These are phyloP conservation scores for Cajanus cajan DNA, from an alignment of 306 rosid species.

Conservation along the genomic window DNA sequence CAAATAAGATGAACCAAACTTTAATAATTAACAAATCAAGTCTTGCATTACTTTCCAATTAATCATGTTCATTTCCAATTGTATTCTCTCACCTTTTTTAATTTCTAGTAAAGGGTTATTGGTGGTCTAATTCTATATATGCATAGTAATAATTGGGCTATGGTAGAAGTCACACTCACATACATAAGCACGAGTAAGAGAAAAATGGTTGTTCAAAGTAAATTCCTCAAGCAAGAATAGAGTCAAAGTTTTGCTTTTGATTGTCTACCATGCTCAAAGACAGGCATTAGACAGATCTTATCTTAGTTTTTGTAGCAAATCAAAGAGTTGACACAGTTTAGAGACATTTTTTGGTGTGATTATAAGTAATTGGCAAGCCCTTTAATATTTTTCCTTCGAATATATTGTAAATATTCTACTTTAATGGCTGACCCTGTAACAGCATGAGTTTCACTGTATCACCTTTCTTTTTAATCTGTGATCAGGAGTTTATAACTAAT, in stretches of 20 bases:
- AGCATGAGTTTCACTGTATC: not conserved
- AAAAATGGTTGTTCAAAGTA: constrained; percentile 1
- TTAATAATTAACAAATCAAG: not conserved
- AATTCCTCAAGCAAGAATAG: constrained; percentile 4
- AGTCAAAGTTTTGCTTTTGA: constrained; percentile 18
- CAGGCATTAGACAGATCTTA: constrained; percentile 28
- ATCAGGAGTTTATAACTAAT: too few relatives aligned
- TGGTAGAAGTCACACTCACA: not conserved
- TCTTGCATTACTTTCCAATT: not conserved
- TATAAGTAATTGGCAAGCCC: not conserved
- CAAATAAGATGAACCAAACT: not conserved
- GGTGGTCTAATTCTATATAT: not conserved
- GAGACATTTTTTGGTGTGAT: constrained; percentile 20
- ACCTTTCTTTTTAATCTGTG: too few relatives aligned
- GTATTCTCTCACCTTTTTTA: not conserved
- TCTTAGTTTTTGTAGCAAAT: constrained; percentile 10
- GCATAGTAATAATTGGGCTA: not conserved
- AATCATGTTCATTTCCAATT: not conserved
- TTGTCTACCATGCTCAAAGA: constrained; percentile 11
- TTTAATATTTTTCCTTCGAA: constrained; percentile 1
- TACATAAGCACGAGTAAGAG: not conserved
- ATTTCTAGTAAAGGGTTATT: not conserved
- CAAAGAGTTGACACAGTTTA: constrained; percentile 5
- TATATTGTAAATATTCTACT: not conserved
- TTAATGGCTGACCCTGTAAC: not conserved